Conservation (phyloP, 257 asterid species). For the Solanum bulbocastanum region DNA sequence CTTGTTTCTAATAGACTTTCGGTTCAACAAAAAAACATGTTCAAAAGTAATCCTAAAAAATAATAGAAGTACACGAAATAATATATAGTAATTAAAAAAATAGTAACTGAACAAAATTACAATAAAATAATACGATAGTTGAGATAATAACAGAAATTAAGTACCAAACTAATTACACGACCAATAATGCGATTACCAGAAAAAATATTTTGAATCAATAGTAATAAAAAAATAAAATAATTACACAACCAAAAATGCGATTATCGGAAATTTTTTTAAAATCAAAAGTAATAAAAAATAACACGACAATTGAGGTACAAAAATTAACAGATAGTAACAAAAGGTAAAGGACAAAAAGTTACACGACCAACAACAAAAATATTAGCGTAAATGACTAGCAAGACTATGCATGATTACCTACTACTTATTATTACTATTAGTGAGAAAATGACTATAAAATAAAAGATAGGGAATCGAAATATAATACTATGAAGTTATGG, state of each 20-base stretch:
- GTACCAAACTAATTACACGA: fast-evolving
- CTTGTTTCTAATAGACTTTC: fast-evolving
- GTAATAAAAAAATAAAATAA: no score
- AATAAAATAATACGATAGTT: fast-evolving
- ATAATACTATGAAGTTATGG: neutral
- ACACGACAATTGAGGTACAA: no score
- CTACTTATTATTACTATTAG: neutral
- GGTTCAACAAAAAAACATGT: no score
- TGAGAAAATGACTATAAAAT: neutral
- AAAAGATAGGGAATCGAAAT: neutral
- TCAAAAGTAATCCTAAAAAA: fast-evolving
- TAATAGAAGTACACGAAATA: no score
- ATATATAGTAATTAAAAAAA: no score
- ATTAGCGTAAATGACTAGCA: neutral
- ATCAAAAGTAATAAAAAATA: neutral
- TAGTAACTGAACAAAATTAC: neutral
- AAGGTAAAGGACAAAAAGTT: neutral
- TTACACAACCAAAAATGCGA: fast-evolving
- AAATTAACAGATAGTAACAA: neutral
- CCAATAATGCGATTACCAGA: neutral
- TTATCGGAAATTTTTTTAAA: no score
- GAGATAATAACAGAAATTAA: fast-evolving
- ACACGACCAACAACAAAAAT: neutral
- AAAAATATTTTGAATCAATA: neutral
- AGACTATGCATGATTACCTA: neutral